These are phyloP conservation scores for Clarireedia paspali DNA, from an alignment of 2,329 filamentous ascomycete species.

Conservation along the genomic window DNA sequence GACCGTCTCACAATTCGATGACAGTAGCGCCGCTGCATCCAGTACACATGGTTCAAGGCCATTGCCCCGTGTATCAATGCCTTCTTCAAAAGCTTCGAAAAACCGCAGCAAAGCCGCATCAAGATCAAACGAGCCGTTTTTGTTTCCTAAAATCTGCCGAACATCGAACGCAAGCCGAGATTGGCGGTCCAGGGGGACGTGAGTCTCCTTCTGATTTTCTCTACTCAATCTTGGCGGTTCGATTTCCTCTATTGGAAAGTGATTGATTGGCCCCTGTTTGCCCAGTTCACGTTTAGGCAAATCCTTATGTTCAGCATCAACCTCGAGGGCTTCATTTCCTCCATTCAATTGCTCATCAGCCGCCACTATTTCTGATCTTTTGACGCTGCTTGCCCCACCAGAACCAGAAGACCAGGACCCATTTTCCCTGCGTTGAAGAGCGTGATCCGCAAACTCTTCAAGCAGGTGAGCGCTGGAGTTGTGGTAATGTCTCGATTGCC, in stretches of 20 bases:
- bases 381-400: neutral
- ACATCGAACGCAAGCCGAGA: conserved; percentile 18
- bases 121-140: neutral
- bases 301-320: neutral
- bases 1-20: conserved; percentile 10
- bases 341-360: neutral
- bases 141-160: conserved; percentile 12
- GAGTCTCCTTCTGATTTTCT: neutral
- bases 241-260: neutral
- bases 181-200: conserved; percentile 11
- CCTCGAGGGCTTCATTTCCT: neutral
- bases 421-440: neutral
- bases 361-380: neutral
- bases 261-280: too few relatives aligned
- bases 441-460: conserved; percentile 6
- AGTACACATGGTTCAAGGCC: conserved; percentile 13
- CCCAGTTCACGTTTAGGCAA: too few relatives aligned
- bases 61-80: conserved; percentile 7
- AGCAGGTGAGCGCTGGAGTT: conserved; percentile 20
- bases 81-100: conserved; percentile 21
- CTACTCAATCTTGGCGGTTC: neutral
- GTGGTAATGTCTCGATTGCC: conserved; percentile 35
- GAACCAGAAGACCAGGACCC: neutral
- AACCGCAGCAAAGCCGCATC: conserved; percentile 18
- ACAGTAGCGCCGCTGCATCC: conserved; percentile 15